Evolutionary conservation across 169 alveolate species (phyloP).

Genomic region (Miamiensis avidus): DNA sequence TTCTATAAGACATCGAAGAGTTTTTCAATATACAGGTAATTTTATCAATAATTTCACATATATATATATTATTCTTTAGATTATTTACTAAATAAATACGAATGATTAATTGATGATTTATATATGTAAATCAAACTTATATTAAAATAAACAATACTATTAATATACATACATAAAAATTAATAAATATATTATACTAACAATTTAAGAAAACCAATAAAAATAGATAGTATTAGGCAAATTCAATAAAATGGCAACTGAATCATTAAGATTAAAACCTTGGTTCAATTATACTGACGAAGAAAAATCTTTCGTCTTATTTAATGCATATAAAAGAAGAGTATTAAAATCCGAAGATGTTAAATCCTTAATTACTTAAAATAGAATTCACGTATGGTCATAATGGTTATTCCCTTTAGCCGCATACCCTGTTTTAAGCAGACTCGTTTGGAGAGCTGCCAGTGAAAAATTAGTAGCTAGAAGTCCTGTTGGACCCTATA

Average conservation of each 20-base stretch:
- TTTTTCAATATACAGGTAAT: too few relatives aligned
- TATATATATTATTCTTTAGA: too few relatives aligned
- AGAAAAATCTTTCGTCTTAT: slow-evolving; percentile 38
- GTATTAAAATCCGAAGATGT: slow-evolving; percentile 12
- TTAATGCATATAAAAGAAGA: slow-evolving; percentile 30
- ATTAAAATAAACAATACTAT: too few relatives aligned
- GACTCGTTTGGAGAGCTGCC: not conserved
- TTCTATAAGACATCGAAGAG: too few relatives aligned
- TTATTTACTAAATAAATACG: too few relatives aligned
- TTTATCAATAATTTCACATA: too few relatives aligned
- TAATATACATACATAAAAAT: too few relatives aligned
- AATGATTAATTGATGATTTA: too few relatives aligned
- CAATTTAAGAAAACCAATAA: too few relatives aligned
- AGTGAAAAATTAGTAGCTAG: not conserved
- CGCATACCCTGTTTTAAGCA: slow-evolving; percentile 23
- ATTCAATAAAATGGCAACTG: slow-evolving; percentile 11
- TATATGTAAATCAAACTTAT: too few relatives aligned
- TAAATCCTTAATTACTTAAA: not conserved
- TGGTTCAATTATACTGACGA: slow-evolving; percentile 37
- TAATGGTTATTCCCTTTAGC: slow-evolving; percentile 22
- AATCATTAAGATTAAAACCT: slow-evolving; percentile 16
- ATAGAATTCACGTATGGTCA: slow-evolving; percentile 4
- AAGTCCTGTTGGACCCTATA: not conserved
- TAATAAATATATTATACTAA: too few relatives aligned
- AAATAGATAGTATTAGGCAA: too few relatives aligned